Conservation (phyloP, 345 rosid species). For the Sonneratia caseolaris region DNA sequence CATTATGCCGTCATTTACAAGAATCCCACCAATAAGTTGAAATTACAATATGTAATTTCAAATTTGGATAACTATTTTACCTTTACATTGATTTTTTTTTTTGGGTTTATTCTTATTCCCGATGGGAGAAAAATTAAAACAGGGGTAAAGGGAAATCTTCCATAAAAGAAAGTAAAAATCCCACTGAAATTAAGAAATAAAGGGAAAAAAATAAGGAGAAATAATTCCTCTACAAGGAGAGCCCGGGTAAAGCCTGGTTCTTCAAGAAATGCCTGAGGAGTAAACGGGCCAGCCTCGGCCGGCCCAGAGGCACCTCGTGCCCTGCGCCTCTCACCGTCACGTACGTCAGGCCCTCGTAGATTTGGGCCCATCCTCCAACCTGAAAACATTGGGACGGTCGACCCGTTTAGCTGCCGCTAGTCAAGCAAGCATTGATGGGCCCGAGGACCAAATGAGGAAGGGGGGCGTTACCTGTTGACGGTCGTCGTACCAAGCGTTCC, state of each 20-base stretch:
- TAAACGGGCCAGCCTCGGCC: slow-evolving; percentile 34
- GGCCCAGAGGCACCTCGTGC: slow-evolving; percentile 21
- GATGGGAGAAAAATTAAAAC: too few relatives aligned
- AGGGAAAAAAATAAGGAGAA: background rate
- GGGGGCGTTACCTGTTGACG: slow-evolving; percentile 17
- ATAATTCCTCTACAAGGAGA: too few relatives aligned
- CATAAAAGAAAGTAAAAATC: background rate
- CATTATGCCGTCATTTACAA: too few relatives aligned
- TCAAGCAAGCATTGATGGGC: background rate
- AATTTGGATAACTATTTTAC: too few relatives aligned
- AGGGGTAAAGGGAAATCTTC: background rate
- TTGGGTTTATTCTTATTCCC: too few relatives aligned
- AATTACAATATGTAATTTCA: too few relatives aligned
- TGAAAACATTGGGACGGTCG: slow-evolving; percentile 1
- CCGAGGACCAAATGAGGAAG: background rate
- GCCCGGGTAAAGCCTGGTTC: background rate
- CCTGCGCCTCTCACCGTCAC: slow-evolving; percentile 60
- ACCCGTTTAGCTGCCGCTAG: too few relatives aligned
- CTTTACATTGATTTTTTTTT: too few relatives aligned
- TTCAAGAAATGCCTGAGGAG: slow-evolving; percentile 21
- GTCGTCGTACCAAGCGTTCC: slow-evolving; percentile 53
- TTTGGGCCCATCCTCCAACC: slow-evolving; percentile 63
- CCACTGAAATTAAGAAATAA: background rate
- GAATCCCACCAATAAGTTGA: too few relatives aligned
- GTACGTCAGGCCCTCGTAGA: slow-evolving; percentile 39